A percentile compares a stretch with the other conserved stretches of the same genome.
Conservation (phyloP, 1,284 basidiomycete genomes). For the Vanrija humicola region DNA sequence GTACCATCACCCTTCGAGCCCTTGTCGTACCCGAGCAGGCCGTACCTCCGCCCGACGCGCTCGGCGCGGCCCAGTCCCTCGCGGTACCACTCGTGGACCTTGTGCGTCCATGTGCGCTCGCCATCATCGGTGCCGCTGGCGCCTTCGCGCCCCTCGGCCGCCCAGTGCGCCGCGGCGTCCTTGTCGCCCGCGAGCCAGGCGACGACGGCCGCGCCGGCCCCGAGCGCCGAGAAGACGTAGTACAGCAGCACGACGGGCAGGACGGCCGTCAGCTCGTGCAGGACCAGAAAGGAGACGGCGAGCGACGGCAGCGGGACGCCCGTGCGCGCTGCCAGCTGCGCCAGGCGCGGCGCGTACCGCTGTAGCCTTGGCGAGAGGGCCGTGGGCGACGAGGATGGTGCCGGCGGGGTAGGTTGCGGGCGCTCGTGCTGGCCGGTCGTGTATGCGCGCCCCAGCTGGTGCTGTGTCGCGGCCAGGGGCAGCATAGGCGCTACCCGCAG, state of each 20-base stretch:
- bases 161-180: not conserved
- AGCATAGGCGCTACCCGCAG: too few species aligned
- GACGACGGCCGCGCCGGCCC: slow-evolving; percentile 67
- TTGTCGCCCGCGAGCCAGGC: slow-evolving; percentile 31
- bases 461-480: too few species aligned
- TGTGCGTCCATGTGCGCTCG: slow-evolving; percentile 22
- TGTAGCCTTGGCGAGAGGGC: slow-evolving; percentile 13
- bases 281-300: slow-evolving; percentile 69
- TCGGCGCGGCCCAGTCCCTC: slow-evolving; percentile 71
- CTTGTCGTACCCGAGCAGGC: slow-evolving; percentile 73
- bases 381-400: not conserved
- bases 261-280: slow-evolving; percentile 84
- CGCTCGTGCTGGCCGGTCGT: too few species aligned
- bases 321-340: slow-evolving; percentile 28
- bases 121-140: not conserved
- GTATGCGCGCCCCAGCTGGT: too few species aligned
- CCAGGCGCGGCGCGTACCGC: slow-evolving; percentile 31
- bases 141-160: not conserved
- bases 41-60: slow-evolving; percentile 71
- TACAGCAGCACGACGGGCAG: slow-evolving; percentile 72
- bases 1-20: slow-evolving; percentile 16
- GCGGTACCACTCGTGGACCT: slow-evolving; percentile 59
- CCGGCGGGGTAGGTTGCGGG: not conserved
- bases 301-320: slow-evolving; percentile 66
- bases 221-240: slow-evolving; percentile 63